phyloP scores from a whole-genome alignment of 495 filamentous ascomycete genomes.

The Cairneyella variabilis region DNA sequence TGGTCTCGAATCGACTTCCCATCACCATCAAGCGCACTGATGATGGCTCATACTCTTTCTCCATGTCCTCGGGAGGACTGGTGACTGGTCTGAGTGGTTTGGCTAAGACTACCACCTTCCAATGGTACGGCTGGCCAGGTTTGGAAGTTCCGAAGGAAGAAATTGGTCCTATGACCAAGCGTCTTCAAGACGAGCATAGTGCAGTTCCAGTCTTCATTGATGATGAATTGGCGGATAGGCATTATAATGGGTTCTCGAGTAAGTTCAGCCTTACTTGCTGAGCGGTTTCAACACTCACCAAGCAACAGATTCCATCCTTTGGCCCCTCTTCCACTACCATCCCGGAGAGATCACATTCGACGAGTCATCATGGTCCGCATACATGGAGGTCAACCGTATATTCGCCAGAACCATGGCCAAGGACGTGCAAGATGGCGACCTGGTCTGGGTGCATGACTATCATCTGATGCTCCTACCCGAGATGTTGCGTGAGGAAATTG shows the following conservation, averaged over 20 bases:
- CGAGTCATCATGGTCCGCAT: constrained; percentile 82
- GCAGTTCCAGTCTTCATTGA: constrained; percentile 76
- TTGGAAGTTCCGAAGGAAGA: constrained; percentile 76
- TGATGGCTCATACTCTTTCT: constrained; percentile 77
- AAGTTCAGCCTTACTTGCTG: too few species aligned
- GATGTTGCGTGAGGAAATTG: constrained; percentile 75
- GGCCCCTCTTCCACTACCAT: constrained; percentile 96
- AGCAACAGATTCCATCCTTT: constrained; percentile 82
- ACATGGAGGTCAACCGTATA: constrained; percentile 76
- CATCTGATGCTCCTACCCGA: constrained; percentile 88
- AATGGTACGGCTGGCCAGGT: constrained; percentile 98
- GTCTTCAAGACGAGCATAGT: constrained; percentile 66
- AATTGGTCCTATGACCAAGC: constrained; percentile 57
- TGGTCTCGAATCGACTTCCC: constrained; percentile 89
- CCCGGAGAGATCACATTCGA: constrained; percentile 89
- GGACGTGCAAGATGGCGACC: constrained; percentile 69
- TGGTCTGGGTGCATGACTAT: constrained; percentile 97
- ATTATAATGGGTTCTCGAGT: constrained; percentile 90
- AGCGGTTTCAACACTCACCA: too few species aligned
- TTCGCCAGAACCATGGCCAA: constrained; percentile 77
- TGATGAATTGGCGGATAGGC: constrained; percentile 72
- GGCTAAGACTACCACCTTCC: constrained; percentile 86
- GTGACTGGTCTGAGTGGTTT: constrained; percentile 88
- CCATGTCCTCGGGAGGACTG: constrained; percentile 92
- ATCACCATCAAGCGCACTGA: constrained; percentile 92